These are phyloP conservation scores for Phymatotrichopsis omnivora DNA, from an alignment of 2,329 filamentous ascomycete species.

Conservation along the genomic window DNA sequence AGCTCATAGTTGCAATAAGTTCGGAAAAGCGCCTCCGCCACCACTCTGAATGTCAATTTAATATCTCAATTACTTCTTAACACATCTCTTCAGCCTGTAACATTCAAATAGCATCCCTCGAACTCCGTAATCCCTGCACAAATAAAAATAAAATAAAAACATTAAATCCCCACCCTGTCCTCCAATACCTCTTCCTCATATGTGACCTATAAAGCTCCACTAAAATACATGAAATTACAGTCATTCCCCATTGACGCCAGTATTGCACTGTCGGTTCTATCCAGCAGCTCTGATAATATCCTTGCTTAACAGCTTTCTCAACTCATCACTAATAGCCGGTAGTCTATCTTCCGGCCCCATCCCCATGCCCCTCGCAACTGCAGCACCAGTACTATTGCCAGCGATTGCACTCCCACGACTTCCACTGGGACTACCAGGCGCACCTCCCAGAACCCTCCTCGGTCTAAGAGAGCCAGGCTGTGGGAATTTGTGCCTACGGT, in stretches of 20 bases:
- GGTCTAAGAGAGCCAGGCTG: conserved; percentile 31
- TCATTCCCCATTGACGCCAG: neutral
- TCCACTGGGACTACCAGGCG: conserved; percentile 20
- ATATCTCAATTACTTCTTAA: too few relatives aligned
- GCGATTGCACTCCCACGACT: conserved; percentile 26
- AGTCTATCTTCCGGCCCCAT: conserved; percentile 32
- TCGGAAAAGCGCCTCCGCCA: too few relatives aligned
- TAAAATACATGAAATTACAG: neutral
- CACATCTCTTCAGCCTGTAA: too few relatives aligned
- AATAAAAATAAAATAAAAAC: too few relatives aligned
- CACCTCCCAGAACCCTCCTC: conserved; percentile 27
- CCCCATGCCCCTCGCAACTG: conserved; percentile 29
- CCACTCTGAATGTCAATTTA: too few relatives aligned
- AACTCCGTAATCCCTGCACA: too few relatives aligned
- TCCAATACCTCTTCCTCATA: too few relatives aligned
- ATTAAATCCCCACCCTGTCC: too few relatives aligned
- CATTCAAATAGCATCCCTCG: too few relatives aligned
- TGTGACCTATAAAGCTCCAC: too few relatives aligned
- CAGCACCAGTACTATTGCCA: conserved; percentile 32
- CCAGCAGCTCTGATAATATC: conserved; percentile 41
- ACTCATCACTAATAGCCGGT: conserved; percentile 53
- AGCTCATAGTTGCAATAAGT: too few relatives aligned
- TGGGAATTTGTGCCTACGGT: conserved; percentile 64
- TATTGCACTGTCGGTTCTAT: neutral
- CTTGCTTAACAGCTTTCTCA: conserved; percentile 51